Conservation (phyloP, 2,329 filamentous ascomycete genomes). For the Arthrinium puccinioides region DNA sequence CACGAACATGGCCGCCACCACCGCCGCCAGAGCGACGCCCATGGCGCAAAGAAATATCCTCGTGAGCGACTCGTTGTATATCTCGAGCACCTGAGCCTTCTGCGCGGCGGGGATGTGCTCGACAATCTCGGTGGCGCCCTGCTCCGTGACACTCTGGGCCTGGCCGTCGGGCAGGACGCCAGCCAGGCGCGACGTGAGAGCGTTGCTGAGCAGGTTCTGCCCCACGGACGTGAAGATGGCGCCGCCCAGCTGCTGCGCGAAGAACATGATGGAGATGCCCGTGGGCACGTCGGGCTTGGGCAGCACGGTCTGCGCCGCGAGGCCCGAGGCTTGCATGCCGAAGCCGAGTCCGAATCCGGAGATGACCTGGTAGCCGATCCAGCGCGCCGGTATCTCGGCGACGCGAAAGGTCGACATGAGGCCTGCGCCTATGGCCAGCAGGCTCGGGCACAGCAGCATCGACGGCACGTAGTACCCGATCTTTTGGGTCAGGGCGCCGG, state of each 20-base stretch:
- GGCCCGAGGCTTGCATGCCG: slow-evolving; percentile 49
- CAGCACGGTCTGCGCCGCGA: slow-evolving; percentile 44
- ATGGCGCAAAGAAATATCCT: slow-evolving; percentile 49
- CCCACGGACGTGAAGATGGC: slow-evolving; percentile 37
- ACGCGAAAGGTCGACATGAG: slow-evolving; percentile 49
- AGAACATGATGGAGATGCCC: slow-evolving; percentile 35
- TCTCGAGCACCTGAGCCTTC: slow-evolving; percentile 39
- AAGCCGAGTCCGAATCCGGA: slow-evolving; percentile 52
- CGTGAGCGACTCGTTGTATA: slow-evolving; percentile 49
- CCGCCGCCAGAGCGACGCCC: slow-evolving; percentile 39
- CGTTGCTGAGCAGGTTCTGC: slow-evolving; percentile 34
- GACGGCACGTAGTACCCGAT: slow-evolving; percentile 54
- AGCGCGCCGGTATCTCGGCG: slow-evolving; percentile 37
- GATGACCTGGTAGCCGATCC: slow-evolving; percentile 55
- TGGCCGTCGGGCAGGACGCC: slow-evolving; percentile 24
- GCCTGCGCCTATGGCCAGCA: slow-evolving; percentile 46
- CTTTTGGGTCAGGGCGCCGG: slow-evolving; percentile 40
- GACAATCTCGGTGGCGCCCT: slow-evolving; percentile 44
- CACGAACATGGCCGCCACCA: slow-evolving; percentile 43
- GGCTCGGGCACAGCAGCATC: slow-evolving; percentile 43
- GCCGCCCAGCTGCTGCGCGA: slow-evolving; percentile 37
- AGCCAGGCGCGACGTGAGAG: slow-evolving; percentile 22
- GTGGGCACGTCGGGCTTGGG: slow-evolving; percentile 30
- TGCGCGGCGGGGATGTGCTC: slow-evolving; percentile 34
- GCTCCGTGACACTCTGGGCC: slow-evolving; percentile 22